Base-by-base conservation (phyloP, 2,329 filamentous ascomycete genomes). In the Mollisia scopiformis region DNA sequence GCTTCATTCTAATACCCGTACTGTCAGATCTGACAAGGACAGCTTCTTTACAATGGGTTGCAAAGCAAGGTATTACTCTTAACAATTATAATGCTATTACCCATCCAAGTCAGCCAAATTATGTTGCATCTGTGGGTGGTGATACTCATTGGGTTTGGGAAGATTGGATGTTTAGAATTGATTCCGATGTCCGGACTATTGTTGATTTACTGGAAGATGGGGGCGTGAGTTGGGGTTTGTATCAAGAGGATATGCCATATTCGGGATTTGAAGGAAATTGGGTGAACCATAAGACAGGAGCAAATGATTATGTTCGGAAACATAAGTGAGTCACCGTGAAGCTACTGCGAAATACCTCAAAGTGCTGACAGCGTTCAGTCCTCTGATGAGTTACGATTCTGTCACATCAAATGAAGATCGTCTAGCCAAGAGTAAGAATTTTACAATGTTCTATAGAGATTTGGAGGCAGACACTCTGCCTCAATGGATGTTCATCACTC, bases 301-400 rank as follows among this genome's bases (percentile, higher is more conserved):
- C 82, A 54, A 91, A 92, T 70, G 85, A 88, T 76, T 94, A 94
- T 73, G 90, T 93, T 3, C 85, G 91, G 70, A 94, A 94, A 78
- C 91, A 94, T 77, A 92, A 93, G 71, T 80, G 77, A 35, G 76
- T 62, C 14, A 47, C n/a, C 27, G 27, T 21, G 49, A 31, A 1
- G 31, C 21, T n/a, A n/a, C n/a, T n/a, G n/a, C n/a, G n/a, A n/a
- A n/a, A n/a, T n/a, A n/a, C n/a, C n/a, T n/a, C n/a, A 37, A 10
- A 3, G 30, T 39, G 1, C 14, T 35, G 41, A 46, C 60, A 28
- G 55, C 19, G 3, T 33, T 10, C 14, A 70, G 67, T 74, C 78
- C 84, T 47, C 75, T 82, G 16, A 78, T 93, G 58, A 78, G 87
- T 62, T 91, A 85, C 75, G 83, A 92, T 71, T 84, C 83, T 35